These are phyloP conservation scores for Beauveria sp. DNA, from an alignment of 2,329 filamentous ascomycete genomes.

Conservation along the genomic window DNA sequence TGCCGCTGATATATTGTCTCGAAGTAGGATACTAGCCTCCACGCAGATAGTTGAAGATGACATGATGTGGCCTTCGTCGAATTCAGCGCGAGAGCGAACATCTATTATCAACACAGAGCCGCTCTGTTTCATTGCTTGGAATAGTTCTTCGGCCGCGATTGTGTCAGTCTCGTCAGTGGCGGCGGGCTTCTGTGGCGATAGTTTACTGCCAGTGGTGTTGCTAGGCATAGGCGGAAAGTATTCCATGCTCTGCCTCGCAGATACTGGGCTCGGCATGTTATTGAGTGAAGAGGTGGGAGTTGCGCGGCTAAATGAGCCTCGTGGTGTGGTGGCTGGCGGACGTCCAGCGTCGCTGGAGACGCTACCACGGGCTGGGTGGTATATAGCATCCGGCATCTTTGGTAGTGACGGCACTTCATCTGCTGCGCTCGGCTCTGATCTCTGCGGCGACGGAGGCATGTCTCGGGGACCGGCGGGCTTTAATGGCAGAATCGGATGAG, in stretches of 20 bases:
- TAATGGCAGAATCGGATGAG: constrained; percentile 34
- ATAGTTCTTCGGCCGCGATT: constrained; percentile 63
- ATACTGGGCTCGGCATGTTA: constrained; percentile 20
- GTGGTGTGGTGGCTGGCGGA: constrained; percentile 56
- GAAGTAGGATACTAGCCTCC: constrained; percentile 66
- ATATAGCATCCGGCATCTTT: constrained; percentile 66
- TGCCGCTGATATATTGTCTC: constrained; percentile 56
- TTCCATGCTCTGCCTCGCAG: constrained; percentile 23
- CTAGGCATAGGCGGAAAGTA: constrained; percentile 20
- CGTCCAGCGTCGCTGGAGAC: constrained; percentile 57
- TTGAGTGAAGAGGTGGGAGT: constrained; percentile 40
- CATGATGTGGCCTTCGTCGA: constrained; percentile 83
- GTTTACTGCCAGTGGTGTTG: constrained; percentile 15
- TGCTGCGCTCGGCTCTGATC: constrained; percentile 40
- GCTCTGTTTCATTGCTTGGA: constrained; percentile 55
- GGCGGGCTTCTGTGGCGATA: constrained; percentile 18
- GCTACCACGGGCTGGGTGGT: constrained; percentile 68
- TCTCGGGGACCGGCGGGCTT: constrained; percentile 41
- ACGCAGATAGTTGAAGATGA: constrained; percentile 80
- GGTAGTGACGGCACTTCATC: constrained; percentile 52
- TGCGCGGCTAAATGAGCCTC: constrained; percentile 54
- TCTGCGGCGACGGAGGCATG: constrained; percentile 37
- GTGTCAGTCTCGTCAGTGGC: constrained; percentile 27
- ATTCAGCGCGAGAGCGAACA: constrained; percentile 70
- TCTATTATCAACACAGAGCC: constrained; percentile 74